Conservation (phyloP, 768 basidiomycete species). For the Leucosporidium scottii region DNA sequence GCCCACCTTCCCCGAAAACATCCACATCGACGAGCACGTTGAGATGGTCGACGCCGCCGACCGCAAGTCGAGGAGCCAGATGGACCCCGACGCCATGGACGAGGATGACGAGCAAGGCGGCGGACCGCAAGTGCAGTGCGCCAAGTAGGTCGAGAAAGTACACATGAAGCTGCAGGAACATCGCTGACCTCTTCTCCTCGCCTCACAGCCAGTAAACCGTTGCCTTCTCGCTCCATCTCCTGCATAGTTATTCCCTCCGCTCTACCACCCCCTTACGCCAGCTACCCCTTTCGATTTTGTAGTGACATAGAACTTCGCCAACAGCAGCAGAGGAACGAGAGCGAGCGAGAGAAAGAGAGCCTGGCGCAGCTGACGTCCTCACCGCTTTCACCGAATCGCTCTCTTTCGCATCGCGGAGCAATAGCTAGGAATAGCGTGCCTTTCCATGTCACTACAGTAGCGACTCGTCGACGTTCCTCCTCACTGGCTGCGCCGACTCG, state of each 20-base stretch:
- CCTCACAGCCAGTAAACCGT: slow-evolving; percentile 2
- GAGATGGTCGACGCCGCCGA: slow-evolving; percentile 59
- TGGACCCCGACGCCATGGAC: slow-evolving; percentile 68
- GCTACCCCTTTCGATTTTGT: too few relatives aligned
- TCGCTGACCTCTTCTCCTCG: background rate
- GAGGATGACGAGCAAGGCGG: slow-evolving; percentile 67
- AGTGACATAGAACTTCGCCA: too few relatives aligned
- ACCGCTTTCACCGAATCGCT: too few relatives aligned
- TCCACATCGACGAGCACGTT: slow-evolving; percentile 70
- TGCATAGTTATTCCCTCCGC: background rate
- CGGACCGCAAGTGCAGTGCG: slow-evolving; percentile 90
- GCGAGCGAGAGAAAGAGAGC: too few relatives aligned
- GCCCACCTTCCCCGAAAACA: slow-evolving; percentile 58
- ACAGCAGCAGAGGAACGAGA: too few relatives aligned
- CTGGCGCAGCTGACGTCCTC: too few relatives aligned
- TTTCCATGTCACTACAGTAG: slow-evolving; percentile 9
- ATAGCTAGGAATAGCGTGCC: background rate
- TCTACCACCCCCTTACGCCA: too few relatives aligned
- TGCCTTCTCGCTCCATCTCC: background rate
- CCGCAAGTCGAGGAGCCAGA: slow-evolving; percentile 49
- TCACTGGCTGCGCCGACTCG: background rate
- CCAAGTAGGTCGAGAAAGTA: slow-evolving; percentile 40
- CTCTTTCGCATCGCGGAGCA: too few relatives aligned
- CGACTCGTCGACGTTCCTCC: slow-evolving; percentile 11
- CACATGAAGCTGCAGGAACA: background rate